Percentiles rank a stretch among this genome's conserved stretches.
These are phyloP conservation scores for Escovopsis weberi DNA, from an alignment of 2,329 filamentous ascomycete species.

Conservation along the genomic window DNA sequence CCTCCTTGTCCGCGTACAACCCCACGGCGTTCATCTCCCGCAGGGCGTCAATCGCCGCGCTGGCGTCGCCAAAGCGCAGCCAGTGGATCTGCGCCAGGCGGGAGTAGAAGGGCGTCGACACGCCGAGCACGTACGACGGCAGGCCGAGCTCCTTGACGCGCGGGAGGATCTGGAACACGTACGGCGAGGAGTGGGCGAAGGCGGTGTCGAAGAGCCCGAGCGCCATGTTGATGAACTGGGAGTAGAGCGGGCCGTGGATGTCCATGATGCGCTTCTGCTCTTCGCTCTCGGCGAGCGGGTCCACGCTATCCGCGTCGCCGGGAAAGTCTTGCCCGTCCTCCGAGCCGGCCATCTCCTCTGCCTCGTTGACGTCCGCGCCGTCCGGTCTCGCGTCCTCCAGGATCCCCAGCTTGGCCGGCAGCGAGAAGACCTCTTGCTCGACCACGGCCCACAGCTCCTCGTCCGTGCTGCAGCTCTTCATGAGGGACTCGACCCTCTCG, in stretches of 20 bases:
- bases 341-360: slow-evolving; percentile 7
- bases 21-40: slow-evolving; percentile 53
- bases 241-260: slow-evolving; percentile 49
- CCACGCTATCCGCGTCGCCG: slow-evolving; percentile 2
- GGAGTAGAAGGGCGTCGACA: slow-evolving; percentile 56
- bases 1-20: slow-evolving; percentile 36
- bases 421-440: slow-evolving; percentile 50
- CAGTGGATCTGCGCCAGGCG: slow-evolving; percentile 48
- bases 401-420: slow-evolving; percentile 42
- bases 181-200: slow-evolving; percentile 43
- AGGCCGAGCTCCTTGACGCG: slow-evolving; percentile 53
- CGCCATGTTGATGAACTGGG: slow-evolving; percentile 42
- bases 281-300: slow-evolving; percentile 2
- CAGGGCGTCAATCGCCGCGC: slow-evolving; percentile 39
- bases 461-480: slow-evolving; percentile 44
- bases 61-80: slow-evolving; percentile 43
- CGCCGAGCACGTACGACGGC: slow-evolving; percentile 56
- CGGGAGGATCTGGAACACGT: slow-evolving; percentile 48
- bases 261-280: slow-evolving; percentile 30
- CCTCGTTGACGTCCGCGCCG: slow-evolving; percentile 1
- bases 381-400: slow-evolving; percentile 11
- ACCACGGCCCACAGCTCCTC: slow-evolving; percentile 52
- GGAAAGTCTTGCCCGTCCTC: slow-evolving; percentile 4
- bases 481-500: slow-evolving; percentile 34
- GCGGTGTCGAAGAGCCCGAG: slow-evolving; percentile 40